Base-by-base conservation (phyloP, 306 rosid genomes). In the Vigna trinervia region DNA sequence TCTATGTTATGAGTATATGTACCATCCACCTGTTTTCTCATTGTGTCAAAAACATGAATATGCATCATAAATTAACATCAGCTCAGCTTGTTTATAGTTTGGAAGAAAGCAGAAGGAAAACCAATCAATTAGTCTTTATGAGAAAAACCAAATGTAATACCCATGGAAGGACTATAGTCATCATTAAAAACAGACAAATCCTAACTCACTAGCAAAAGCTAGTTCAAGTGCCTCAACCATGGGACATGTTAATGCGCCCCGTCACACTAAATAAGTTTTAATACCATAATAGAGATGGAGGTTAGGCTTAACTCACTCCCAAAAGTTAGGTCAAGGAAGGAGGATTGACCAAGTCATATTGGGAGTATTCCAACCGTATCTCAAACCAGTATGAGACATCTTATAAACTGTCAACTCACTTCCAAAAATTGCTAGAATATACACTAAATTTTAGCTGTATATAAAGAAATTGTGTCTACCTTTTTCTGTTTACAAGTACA, bases 1-100 rank as follows among this genome's bases (percentile, higher is more conserved):
- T 92, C 98, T 43, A 92, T 88, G 87, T 75, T 89, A 80, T 89
- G 96, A 22, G 91, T 76, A 57, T 91, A 96, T n/a, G 94, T 96
- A 70, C 87, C 87, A 84, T 92, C 98, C 47, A 85, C 83, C 99
- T 96, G 94, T 67, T 71, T 76, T 38, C 22, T 75, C 46, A 74
- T 81, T 61, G 47, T 47, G 59, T 66, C 83, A 86, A 22, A 76
- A 53, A 70, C 71, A 75, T 4, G 59, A 50, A 70, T 67, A 71
- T 32, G 60, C 20, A 77, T 2, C 14, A 32, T n/a, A 78, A 65
- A 78, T 63, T 5, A 23, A 45, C 14, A 43, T 26, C 19, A 8
- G 69, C 75, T 26, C 19, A 6, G 71, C 75, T 56, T 36, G 57
- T 46, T 34, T 15, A 38, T 6, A 63, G 9, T 17, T 76, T 28